Conservation (phyloP, 2,329 filamentous ascomycete species). For the Raffaelea ambrosiae region DNA sequence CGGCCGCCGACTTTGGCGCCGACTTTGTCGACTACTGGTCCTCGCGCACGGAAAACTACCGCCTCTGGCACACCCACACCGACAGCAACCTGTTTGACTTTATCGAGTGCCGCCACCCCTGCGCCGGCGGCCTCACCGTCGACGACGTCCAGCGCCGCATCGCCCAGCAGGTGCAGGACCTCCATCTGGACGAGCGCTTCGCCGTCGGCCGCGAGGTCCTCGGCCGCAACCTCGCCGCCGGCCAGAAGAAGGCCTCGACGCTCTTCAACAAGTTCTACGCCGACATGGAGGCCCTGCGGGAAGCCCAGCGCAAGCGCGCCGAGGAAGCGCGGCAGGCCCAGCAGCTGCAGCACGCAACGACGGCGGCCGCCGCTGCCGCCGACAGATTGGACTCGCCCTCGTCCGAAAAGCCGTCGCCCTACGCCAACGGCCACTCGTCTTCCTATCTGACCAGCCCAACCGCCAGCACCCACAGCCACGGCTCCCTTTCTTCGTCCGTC, state of each 20-base stretch:
- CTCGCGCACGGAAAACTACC: slow-evolving; percentile 77
- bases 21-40: slow-evolving; percentile 83
- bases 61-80: slow-evolving; percentile 72
- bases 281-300: slow-evolving; percentile 76
- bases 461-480: not conserved
- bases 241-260: slow-evolving; percentile 77
- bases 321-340: slow-evolving; percentile 39
- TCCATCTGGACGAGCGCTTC: slow-evolving; percentile 87
- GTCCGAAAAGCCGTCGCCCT: not conserved
- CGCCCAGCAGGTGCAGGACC: slow-evolving; percentile 83
- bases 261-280: slow-evolving; percentile 85
- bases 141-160: slow-evolving; percentile 90
- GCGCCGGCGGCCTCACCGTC: slow-evolving; percentile 82
- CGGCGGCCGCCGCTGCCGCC: too few species aligned
- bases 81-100: slow-evolving; percentile 91
- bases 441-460: not conserved
- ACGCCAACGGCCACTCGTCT: not conserved
- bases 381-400: too few species aligned
- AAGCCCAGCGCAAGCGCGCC: slow-evolving; percentile 57
- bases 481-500: slow-evolving; percentile 5
- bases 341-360: slow-evolving; percentile 4
- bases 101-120: slow-evolving; percentile 86
- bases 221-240: slow-evolving; percentile 80
- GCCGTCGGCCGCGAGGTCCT: slow-evolving; percentile 75
- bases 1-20: slow-evolving; percentile 69